Evolutionary conservation across 345 rosid species (phyloP), one percentile per base, ranked within the genome.

Genomic region (Rubroshorea leprosula): DNA sequence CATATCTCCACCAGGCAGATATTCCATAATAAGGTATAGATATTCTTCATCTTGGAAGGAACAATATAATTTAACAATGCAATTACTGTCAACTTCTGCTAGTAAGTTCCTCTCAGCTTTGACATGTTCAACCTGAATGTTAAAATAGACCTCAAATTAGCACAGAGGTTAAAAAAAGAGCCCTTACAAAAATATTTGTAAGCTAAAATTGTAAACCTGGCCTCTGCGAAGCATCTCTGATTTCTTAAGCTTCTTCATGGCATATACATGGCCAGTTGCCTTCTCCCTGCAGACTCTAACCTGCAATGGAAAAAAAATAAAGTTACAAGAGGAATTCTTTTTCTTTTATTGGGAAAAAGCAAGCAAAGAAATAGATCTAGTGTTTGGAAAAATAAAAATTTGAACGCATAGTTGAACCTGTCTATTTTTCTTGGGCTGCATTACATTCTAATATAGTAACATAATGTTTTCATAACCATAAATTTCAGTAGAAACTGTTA

Each of bases 1-100:
- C 97, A 93, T 85, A 85, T 93, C 99, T 70, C 99, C 99, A 61
- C 99, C 99, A 65, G 99, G 97, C 60, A 93, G 65, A 79, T 93
- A 93, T 79, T 93, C 98, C 98, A 92, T 92, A 26, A 92, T 83
- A 21, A 92, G 93, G 74, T 92, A 92, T 45, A 92, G 71, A 68
- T 75, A 92, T 57, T 86, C 98, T 39, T 92, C 98, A 61, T 92
- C 98, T 77, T 92, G 98, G 59, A 91, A 91, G 58, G 98, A 91
- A 70, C 96, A 91, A 74, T 91, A 91, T 65, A 91, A 75, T 67
- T 84, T 91, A 51, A 91, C 98, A 51, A 91, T 91, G 72, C 98
- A 91, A 64, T 84, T 91, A 76, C 98, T 91, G 60, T 89, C 98
- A 69, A 92, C 98, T 74, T 92, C 98, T 20, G 99, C 97, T 66